Base-by-base conservation (phyloP, 495 filamentous ascomycete species). In the Podospora australis region DNA sequence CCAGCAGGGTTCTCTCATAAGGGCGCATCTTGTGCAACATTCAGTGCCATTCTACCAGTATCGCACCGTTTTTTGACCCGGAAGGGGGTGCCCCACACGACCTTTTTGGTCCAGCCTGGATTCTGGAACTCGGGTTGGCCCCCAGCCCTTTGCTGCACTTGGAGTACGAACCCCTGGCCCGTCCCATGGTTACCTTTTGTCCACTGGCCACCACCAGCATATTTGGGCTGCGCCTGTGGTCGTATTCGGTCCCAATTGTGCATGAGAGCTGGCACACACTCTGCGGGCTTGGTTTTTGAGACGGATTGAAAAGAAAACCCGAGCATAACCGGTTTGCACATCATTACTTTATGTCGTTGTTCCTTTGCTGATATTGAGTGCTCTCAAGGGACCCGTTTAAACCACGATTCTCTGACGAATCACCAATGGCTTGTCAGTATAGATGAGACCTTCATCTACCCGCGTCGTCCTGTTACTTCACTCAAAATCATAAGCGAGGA, bases 61-160 rank as follows among this genome's bases (percentile, higher is more conserved):
- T 40, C 22, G 10, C 28, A 8, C 4, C 10, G 7, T 43, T 10
- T 16, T 6, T 28, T 43, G 40, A 13, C 17, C 40, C 21, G 17
- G 22, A 43, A 28, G 28, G 22, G 19, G 23, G 23, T n/a, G 10
- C 20, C 40, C 40, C 40, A 28, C 40, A 14, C 23, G 11, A 13
- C 36, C 50, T 38, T 22, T 23, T 23, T 32, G 30, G 32, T 39
- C 38, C 59, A 53, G 59, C 59, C n/a, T 36, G 32, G n/a, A n/a
- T n/a, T 17, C 59, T 56, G 59, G 59, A 56, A 59, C 50, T 56
- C 56, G 59, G 59, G 56, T 57, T 51, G 46, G 21, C 48, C 30
- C 45, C 51, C 26, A 47, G 39, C 40, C 36, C 47, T 16, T n/a
- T n/a, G 11, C n/a, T 22, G 28, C 25, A 23, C 5, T 36, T n/a